Evolutionary conservation across 2,329 filamentous ascomycete species (phyloP).

Genomic region (Aspergillus pseudonomiae): DNA sequence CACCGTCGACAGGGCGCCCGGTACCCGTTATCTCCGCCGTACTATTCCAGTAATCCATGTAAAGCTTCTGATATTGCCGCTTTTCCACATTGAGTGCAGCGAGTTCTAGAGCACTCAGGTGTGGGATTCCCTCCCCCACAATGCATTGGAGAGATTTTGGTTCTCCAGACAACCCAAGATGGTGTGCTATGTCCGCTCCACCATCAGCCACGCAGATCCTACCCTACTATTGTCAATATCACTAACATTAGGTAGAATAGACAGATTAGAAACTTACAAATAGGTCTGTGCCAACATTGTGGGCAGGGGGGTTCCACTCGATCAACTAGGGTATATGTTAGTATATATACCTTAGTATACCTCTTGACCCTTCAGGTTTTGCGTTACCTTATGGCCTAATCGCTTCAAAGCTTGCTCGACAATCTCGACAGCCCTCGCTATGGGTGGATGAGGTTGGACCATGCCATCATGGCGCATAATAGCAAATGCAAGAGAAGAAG

Average conservation of each 20-base stretch:
- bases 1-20: slow-evolving; percentile 56
- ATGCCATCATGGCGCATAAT: slow-evolving; percentile 56
- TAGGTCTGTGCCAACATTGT: slow-evolving; percentile 44
- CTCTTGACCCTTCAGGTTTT: not conserved
- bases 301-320: slow-evolving; percentile 60
- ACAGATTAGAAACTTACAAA: slow-evolving; percentile 36
- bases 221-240: slow-evolving; percentile 24
- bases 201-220: slow-evolving; percentile 46
- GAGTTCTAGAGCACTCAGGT: slow-evolving; percentile 48
- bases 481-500: slow-evolving; percentile 55
- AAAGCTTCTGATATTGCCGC: slow-evolving; percentile 59
- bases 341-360: not conserved
- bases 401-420: slow-evolving; percentile 53
- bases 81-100: slow-evolving; percentile 56
- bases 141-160: slow-evolving; percentile 50
- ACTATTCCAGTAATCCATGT: slow-evolving; percentile 67
- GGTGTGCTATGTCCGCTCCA: slow-evolving; percentile 53
- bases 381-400: slow-evolving; percentile 53
- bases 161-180: slow-evolving; percentile 61
- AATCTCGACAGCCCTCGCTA: slow-evolving; percentile 57
- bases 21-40: slow-evolving; percentile 55
- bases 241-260: too few relatives aligned
- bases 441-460: slow-evolving; percentile 59
- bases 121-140: slow-evolving; percentile 30
- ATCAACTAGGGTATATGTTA: slow-evolving; percentile 46